Conservation (phyloP, 2,329 filamentous ascomycete species). For the Fusarium liriodendri region DNA sequence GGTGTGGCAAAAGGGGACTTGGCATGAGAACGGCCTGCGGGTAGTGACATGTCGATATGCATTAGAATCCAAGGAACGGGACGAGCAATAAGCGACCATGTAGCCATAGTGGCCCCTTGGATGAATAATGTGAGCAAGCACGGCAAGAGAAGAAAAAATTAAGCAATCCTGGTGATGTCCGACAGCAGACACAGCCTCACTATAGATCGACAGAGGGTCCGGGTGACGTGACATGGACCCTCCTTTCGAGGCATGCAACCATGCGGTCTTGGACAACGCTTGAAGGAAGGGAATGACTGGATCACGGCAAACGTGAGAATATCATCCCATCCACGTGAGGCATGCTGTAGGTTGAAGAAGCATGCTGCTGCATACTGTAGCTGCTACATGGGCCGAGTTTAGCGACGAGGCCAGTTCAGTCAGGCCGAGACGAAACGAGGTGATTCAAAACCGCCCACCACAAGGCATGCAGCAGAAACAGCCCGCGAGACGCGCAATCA, state of each 20-base stretch:
- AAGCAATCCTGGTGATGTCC: conserved; percentile 1
- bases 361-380: background rate
- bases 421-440: background rate
- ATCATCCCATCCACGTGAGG: background rate
- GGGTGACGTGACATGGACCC: conserved; percentile 30
- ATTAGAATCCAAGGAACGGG: background rate
- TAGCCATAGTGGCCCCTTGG: background rate
- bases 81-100: background rate
- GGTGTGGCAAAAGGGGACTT: background rate
- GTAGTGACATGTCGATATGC: conserved; percentile 4
- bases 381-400: conserved; percentile 9
- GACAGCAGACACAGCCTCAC: conserved; percentile 27
- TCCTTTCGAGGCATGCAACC: conserved; percentile 3
- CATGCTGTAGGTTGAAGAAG: background rate
- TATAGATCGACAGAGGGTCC: conserved; percentile 28
- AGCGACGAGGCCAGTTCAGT: conserved; percentile 3
- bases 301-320: background rate
- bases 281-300: conserved; percentile 3
- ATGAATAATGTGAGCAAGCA: background rate
- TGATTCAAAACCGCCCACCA: background rate
- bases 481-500: background rate
- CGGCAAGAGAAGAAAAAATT: background rate
- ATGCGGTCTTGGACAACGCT: background rate
- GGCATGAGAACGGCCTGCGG: background rate
- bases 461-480: background rate